Evolutionary conservation across 2,329 filamentous ascomycete species (phyloP), one percentile per base, ranked within the genome.

Genomic region (Pezicula radicicola): DNA sequence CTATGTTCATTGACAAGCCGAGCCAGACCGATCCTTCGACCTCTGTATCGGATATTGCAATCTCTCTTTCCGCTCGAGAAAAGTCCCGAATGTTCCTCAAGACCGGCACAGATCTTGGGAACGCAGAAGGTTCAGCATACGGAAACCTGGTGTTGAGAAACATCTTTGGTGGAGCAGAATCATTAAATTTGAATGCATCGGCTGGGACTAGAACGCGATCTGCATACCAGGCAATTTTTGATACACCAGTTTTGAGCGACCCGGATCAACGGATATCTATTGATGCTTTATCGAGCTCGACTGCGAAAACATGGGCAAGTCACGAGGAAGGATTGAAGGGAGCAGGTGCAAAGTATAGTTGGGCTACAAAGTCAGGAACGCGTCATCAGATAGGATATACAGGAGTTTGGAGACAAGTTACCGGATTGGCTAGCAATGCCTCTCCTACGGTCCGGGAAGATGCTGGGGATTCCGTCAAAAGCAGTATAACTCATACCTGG

Each of bases 71-170:
- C 49, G 88, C 89, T 19, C 79, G 80, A 55, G 93, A 99, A 71
- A 85, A 89, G 59, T 87, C 89, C 30, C 85, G 88, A 37, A 83
- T 97, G 65, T 84, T 91, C 53, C 81, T 97, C 64, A 96, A 96
- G 75, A 96, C 92, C 0, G 94, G 94, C 54, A 97, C 94, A 8
- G 93, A 97, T 67, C 80, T 96, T 43, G 94, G 94, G 56, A 96
- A 95, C 66, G 85, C 90, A 19, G 94, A 99, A 71, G 94, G 93
- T 35, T 96, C 92, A 7, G 93, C 92, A 4, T 97, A 96, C 66
- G 87, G 89, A 59, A 93, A 94, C 60, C 79, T 91, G 42, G 79
- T 93, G 48, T 86, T 91, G 76, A 86, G 94, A 60, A 99, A 99
- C 71, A 80, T 99, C 54, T 90, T 99, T 67, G 94, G 94, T 48